Evolutionary conservation across 2,329 filamentous ascomycete genomes (phyloP).

Genomic region (Monosporascus sp.): DNA sequence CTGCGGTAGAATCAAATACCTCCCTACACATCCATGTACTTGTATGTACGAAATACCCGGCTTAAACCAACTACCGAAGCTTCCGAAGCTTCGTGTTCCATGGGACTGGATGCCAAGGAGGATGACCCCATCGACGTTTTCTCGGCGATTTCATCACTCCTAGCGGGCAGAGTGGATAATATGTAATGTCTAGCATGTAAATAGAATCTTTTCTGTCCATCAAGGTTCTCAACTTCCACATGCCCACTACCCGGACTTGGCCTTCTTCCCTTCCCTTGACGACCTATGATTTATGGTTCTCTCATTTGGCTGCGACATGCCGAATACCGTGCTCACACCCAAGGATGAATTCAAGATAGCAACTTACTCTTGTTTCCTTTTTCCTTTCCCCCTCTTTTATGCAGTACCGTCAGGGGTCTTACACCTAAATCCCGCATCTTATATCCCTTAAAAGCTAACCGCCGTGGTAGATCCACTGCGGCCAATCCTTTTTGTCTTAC

Average conservation of each 20-base stretch:
- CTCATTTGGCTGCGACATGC: not conserved
- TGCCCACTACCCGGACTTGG: not conserved
- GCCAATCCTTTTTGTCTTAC: too few relatives aligned
- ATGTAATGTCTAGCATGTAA: not conserved
- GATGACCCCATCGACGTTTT: too few relatives aligned
- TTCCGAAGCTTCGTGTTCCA: too few relatives aligned
- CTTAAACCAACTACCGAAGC: too few relatives aligned
- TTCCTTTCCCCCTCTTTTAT: not conserved
- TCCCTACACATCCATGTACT: not conserved
- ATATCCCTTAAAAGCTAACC: too few relatives aligned
- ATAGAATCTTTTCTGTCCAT: slow-evolving; percentile 2
- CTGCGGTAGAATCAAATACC: not conserved
- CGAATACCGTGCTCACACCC: not conserved
- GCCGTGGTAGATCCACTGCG: not conserved
- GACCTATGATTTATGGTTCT: not conserved
- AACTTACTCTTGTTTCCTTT: not conserved
- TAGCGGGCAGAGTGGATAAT: not conserved
- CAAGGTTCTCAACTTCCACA: slow-evolving; percentile 8
- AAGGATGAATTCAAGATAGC: not conserved
- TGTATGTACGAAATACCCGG: too few relatives aligned
- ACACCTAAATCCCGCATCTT: too few relatives aligned
- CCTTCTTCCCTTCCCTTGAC: not conserved
- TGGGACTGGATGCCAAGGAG: too few relatives aligned
- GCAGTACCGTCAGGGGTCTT: not conserved
- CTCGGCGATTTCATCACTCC: too few relatives aligned